Percentiles rank a stretch among this genome's conserved stretches.
These are phyloP conservation scores for Quercus agrifolia DNA, from an alignment of 306 rosid genomes.

Conservation along the genomic window DNA sequence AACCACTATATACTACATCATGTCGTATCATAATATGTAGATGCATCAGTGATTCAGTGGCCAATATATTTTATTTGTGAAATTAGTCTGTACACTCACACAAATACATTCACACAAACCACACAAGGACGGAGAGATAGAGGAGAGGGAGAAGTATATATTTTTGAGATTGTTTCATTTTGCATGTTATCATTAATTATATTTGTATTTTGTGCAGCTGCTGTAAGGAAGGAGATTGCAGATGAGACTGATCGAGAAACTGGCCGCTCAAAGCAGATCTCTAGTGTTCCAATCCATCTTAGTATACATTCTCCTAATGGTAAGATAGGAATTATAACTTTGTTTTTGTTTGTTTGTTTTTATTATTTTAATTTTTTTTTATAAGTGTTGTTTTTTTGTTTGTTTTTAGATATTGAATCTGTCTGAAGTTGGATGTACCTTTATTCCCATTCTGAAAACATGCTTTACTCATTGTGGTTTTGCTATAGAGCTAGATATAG, in stretches of 20 bases:
- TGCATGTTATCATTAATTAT: neutral
- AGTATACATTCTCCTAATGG: conserved; percentile 91
- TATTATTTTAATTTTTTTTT: too few species aligned
- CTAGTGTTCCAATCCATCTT: conserved; percentile 90
- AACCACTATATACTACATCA: neutral
- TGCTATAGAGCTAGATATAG: neutral
- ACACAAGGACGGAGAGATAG: neutral
- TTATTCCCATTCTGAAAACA: neutral
- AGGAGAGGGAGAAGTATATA: neutral
- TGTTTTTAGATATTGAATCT: neutral
- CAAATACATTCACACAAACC: neutral
- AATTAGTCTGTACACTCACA: neutral
- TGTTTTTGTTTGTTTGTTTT: neutral
- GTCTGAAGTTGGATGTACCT: neutral
- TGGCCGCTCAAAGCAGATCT: conserved; percentile 78
- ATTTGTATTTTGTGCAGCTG: conserved; percentile 54
- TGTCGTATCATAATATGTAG: neutral
- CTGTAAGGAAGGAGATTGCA: conserved; percentile 90
- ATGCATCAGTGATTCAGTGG: neutral
- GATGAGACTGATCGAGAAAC: conserved; percentile 98
- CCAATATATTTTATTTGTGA: too few species aligned
- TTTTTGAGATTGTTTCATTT: neutral
- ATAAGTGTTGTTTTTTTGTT: neutral
- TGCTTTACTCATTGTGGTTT: neutral
- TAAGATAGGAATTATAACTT: conserved; percentile 24